phyloP scores from a whole-genome alignment of 108 stramenopile genomes.

The Cyclotella atomus region DNA sequence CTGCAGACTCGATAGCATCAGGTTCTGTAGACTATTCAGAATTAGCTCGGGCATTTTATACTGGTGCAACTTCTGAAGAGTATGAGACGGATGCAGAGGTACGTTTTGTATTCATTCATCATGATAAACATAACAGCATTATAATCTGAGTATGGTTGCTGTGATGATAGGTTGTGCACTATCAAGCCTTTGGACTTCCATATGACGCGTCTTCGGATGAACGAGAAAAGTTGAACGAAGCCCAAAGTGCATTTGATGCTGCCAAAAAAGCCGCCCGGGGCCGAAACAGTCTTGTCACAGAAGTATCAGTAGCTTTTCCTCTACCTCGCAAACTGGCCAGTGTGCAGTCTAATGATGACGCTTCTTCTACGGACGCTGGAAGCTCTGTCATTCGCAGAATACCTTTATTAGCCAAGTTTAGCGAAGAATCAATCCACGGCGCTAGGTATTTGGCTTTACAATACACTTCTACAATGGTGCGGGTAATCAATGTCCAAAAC shows the following conservation, averaged over 20 bases:
- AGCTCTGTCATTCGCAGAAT: conserved; percentile 22
- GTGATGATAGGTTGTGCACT: conserved; percentile 36
- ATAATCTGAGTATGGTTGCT: no score
- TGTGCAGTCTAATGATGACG: conserved; percentile 25
- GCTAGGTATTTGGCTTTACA: conserved; percentile 36
- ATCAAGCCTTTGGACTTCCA: conserved; percentile 43
- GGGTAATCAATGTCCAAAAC: conserved; percentile 10
- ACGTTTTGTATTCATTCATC: no score
- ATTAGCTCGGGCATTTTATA: background rate
- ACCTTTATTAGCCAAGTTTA: conserved; percentile 43
- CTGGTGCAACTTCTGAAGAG: background rate
- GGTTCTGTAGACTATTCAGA: conserved; percentile 16
- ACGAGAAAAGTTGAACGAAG: background rate
- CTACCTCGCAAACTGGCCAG: conserved; percentile 29
- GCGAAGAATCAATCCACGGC: conserved; percentile 32
- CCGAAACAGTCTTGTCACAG: conserved; percentile 12
- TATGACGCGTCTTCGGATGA: background rate
- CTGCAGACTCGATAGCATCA: background rate
- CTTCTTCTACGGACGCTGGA: background rate
- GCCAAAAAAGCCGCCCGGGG: conserved; percentile 28
- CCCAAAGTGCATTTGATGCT: conserved; percentile 26
- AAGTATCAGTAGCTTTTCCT: conserved; percentile 24
- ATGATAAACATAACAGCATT: no score
- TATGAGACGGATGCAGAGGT: conserved; percentile 15
- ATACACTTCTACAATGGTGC: conserved; percentile 32